A percentile compares a stretch with the other conserved stretches of the same genome.
Evolutionary conservation across 2,329 filamentous ascomycete genomes (phyloP).

Genomic region (Aschersonia sp.): DNA sequence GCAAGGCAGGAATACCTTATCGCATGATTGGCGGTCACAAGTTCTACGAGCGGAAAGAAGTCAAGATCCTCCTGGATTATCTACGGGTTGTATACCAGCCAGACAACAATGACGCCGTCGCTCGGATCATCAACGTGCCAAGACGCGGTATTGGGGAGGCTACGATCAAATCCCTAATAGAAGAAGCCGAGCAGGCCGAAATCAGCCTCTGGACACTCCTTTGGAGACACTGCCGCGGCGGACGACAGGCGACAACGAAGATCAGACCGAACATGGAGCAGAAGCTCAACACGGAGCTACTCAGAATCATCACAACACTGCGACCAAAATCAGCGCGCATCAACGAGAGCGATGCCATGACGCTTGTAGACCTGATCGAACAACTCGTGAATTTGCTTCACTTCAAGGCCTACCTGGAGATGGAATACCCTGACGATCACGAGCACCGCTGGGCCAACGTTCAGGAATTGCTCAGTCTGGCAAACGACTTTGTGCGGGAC

Average conservation of each 20-base stretch:
- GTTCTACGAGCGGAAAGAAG: constrained; percentile 84
- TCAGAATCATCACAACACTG: constrained; percentile 24
- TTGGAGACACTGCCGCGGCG: constrained; percentile 35
- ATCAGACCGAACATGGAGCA: constrained; percentile 36
- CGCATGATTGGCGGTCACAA: constrained; percentile 80
- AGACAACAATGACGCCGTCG: constrained; percentile 73
- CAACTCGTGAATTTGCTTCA: constrained; percentile 48
- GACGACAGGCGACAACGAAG: constrained; percentile 29
- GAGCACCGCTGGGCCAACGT: constrained; percentile 79
- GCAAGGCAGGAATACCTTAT: constrained; percentile 71
- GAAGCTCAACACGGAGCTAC: constrained; percentile 34
- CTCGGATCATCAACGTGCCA: constrained; percentile 73
- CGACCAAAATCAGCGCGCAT: constrained; percentile 15
- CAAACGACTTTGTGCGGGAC: constrained; percentile 50
- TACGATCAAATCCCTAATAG: constrained; percentile 58
- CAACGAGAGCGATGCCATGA: constrained; percentile 12
- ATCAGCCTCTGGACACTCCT: constrained; percentile 67
- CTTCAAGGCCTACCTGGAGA: constrained; percentile 61
- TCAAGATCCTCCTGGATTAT: constrained; percentile 80
- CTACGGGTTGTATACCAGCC: constrained; percentile 73
- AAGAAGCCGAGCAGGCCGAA: constrained; percentile 58
- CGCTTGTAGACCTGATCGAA: constrained; percentile 34
- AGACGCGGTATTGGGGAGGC: constrained; percentile 66
- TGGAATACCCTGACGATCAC: constrained; percentile 57
- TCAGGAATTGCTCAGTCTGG: constrained; percentile 71